Conservation (phyloP, 129 eudicot species). For the Ambrosia artemisiifolia region DNA sequence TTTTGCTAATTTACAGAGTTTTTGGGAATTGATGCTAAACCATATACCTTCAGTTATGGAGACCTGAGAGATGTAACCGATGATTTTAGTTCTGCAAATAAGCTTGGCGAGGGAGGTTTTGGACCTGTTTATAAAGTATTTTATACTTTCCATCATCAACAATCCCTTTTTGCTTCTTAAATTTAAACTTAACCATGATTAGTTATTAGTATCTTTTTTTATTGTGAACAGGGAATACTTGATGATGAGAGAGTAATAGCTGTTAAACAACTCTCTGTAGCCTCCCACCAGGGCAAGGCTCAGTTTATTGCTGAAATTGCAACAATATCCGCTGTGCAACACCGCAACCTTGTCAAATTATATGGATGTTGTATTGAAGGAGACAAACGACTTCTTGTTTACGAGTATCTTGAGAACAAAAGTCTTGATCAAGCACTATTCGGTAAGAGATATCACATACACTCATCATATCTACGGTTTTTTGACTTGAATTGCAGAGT, state of each 20-base stretch:
- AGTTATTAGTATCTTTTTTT: not conserved
- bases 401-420: no score
- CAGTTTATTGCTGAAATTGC: slow-evolving; percentile 70
- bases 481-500: not conserved
- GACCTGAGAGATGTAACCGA: slow-evolving; percentile 67
- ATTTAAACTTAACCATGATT: not conserved
- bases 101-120: slow-evolving; percentile 86
- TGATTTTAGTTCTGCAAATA: slow-evolving; percentile 55
- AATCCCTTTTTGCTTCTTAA: not conserved
- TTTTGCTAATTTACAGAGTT: slow-evolving; percentile 44
- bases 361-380: slow-evolving; percentile 70
- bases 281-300: slow-evolving; percentile 20
- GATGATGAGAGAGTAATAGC: slow-evolving; percentile 66
- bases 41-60: slow-evolving; percentile 57
- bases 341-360: slow-evolving; percentile 60
- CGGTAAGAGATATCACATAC: slow-evolving; percentile 21
- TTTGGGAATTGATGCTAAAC: slow-evolving; percentile 58
- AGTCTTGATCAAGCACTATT: slow-evolving; percentile 56
- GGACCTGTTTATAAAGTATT: slow-evolving; percentile 73
- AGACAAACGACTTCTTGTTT: slow-evolving; percentile 41
- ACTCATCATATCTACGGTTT: not conserved
- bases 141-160: not conserved
- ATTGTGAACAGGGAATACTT: slow-evolving; percentile 51
- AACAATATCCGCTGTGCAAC: slow-evolving; percentile 61
- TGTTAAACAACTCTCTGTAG: slow-evolving; percentile 67